Evolutionary conservation across 306 rosid species (phyloP), one percentile per base, ranked within the genome.

Genomic region (Trifolium repens): DNA sequence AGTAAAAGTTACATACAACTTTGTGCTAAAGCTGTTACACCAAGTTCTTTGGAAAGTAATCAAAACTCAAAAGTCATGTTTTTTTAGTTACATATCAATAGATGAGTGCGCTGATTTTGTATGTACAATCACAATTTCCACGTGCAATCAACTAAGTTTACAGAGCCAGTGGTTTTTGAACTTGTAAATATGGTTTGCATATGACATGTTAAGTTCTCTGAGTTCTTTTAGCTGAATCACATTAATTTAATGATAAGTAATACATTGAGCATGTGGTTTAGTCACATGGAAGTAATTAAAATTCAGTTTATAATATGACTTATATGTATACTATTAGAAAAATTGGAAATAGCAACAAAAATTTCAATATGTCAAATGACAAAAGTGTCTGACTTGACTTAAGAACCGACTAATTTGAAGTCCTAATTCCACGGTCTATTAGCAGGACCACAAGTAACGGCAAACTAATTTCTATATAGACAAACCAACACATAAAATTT

Each of bases 81-180:
- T 39, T 39, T 58, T 61, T 39, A 53, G 68, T 76, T 42, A 53
- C 46, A 77, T 53, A 67, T 53, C 39, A 43, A 43, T 16, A 72
- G 27, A 26, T 44, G 69, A 60, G 75, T 67, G 71, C 74, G 79
- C 43, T 71, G 42, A 42, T 71, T 76, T 77, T 74, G 68, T 67
- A 68, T 67, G 71, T 53, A 74, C 58, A 67, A 79, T 17, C 17
- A 73, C 75, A 63, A 82, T 24, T 78, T 83, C 70, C 92, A 84
- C 84, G 86, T 85, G 93, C 78, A 74, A 66, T 27, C 67, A 58
- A 53, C 64, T 65, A 71, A 52, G 67, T 64, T 73, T 34, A 34
- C 59, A 32, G 67, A 73, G 50, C 54, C 67, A 40, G 47, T 54
- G 46, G 52, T 52, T 66, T 55, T 74, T 27, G 62, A 67, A 78